Base-by-base conservation (phyloP, 164 flowering plant species). In the Sextonia rubra region DNA sequence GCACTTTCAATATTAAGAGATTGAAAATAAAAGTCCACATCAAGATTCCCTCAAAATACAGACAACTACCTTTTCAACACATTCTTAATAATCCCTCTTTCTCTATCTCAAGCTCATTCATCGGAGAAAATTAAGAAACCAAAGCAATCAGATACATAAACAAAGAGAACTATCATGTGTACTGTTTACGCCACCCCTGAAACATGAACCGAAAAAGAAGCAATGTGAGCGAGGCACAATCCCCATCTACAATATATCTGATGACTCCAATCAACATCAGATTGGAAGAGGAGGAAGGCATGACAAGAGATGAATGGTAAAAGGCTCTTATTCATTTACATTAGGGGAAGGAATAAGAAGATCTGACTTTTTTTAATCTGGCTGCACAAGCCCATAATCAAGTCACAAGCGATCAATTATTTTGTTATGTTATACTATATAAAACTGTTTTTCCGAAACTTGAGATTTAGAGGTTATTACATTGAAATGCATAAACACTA, bases 301-400 rank as follows among this genome's bases (percentile, higher is more conserved):
- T 15, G 48, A 47, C n/a, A n/a, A 25, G 4, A 24, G 26, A 25
- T 64, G 27, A 61, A 52, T 37, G 23, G 48, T 73, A 73, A 72
- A 23, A 14, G 44, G 27, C 55, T 69, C 49, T 73, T 44, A 75
- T 55, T 75, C 63, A 60, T 74, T 76, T 49, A 78, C 72, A 71
- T 29, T 55, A 68, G 76, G 71, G 22, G 73, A 37, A 18, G 69
- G 66, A 26, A 86, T 77, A 60, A 89, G 91, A 73, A 93, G 92
- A 61, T 86, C 88, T 24, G 90, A 85, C 74, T 92, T 93, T 71
- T 55, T 76, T 70, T 87, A 74, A 49, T 70, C 71, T 72, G 86
- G 79, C 83, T 82, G 81, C 70, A 71, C 81, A 66, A 75, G 30
- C 70, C 73, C 82, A 64, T 80, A 74, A 63, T 58, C 52, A 69